Evolutionary conservation across 768 basidiomycete genomes (phyloP).

Genomic region (Neoboletus subvelutipes): DNA sequence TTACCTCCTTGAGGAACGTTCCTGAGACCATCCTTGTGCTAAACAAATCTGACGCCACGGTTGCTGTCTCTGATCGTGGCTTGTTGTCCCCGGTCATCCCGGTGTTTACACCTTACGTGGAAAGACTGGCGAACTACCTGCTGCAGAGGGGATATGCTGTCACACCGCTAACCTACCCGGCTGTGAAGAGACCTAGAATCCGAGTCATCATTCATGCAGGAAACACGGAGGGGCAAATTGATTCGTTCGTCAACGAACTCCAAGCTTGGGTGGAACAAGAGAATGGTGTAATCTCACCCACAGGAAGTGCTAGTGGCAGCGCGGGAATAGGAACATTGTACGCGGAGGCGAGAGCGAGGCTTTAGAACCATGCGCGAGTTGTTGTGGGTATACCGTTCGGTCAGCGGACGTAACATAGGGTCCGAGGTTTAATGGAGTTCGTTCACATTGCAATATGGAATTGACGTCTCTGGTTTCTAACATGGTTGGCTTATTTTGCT

Average conservation of each 20-base stretch:
- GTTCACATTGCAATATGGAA: background rate
- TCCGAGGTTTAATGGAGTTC: background rate
- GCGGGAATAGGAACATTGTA: background rate
- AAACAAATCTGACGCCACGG: background rate
- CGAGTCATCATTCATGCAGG: conserved; percentile 17
- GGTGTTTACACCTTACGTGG: conserved; percentile 12
- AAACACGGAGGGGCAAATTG: conserved; percentile 20
- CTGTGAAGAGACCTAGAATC: conserved; percentile 16
- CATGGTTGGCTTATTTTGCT: background rate
- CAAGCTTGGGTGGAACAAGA: conserved; percentile 12
- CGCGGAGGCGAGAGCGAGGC: conserved; percentile 10
- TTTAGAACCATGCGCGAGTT: conserved; percentile 4
- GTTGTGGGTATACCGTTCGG: background rate
- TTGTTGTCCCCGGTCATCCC: conserved; percentile 23
- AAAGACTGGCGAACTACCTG: conserved; percentile 14
- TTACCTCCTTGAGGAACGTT: background rate
- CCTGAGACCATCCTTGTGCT: conserved; percentile 11
- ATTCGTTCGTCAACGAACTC: conserved; percentile 8
- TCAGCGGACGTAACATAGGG: background rate
- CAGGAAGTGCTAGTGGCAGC: background rate
- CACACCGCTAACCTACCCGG: conserved; percentile 10
- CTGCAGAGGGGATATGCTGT: conserved; percentile 15
- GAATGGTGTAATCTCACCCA: background rate
- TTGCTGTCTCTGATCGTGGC: background rate
- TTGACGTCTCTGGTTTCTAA: background rate